Conservation (phyloP, 2,329 filamentous ascomycete genomes). For the Alternaria infectoria region DNA sequence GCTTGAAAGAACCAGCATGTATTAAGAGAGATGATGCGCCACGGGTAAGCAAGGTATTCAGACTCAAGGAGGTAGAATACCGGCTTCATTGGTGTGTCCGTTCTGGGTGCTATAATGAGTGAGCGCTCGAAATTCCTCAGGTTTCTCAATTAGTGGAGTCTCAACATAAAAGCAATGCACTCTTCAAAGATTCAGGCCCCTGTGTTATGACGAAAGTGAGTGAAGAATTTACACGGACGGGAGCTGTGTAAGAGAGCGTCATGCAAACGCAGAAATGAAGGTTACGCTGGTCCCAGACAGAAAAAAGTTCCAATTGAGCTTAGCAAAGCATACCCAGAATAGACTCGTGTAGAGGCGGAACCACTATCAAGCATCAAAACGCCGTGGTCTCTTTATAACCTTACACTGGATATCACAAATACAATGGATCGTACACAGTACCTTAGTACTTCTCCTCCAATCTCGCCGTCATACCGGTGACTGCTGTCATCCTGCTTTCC, state of each 20-base stretch:
- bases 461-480: conserved; percentile 43
- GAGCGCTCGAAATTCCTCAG: neutral
- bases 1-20: accelerated
- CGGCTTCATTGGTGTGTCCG: neutral
- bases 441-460: conserved; percentile 43
- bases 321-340: neutral
- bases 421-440: conserved; percentile 1
- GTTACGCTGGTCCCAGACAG: no score
- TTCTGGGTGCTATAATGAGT: neutral
- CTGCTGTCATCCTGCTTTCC: conserved; percentile 12
- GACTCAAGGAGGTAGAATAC: neutral
- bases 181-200: neutral
- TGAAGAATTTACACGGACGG: neutral
- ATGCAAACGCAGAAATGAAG: no score
- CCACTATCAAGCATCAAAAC: neutral
- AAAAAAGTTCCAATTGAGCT: neutral
- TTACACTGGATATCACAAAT: conserved; percentile 6
- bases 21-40: neutral
- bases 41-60: neutral
- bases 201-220: neutral
- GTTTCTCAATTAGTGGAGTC: neutral
- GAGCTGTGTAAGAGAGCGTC: no score
- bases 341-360: neutral
- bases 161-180: neutral
- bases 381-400: neutral